Percentiles rank a stretch among this genome's conserved stretches.
These are phyloP conservation scores for Ophiostoma ips DNA, from an alignment of 2,329 filamentous ascomycete genomes.

Conservation along the genomic window DNA sequence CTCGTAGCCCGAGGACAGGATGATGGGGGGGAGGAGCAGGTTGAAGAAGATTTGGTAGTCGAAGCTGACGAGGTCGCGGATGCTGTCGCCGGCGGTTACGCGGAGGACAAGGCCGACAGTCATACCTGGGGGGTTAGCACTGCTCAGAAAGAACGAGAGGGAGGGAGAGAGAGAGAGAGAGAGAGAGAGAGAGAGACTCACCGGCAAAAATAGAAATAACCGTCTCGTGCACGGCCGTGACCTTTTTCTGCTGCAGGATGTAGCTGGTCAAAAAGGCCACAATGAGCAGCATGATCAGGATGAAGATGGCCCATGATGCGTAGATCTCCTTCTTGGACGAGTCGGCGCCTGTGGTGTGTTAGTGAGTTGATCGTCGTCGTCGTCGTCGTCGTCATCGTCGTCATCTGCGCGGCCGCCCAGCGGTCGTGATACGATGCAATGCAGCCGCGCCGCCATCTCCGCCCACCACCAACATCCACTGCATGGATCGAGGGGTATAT, in stretches of 20 bases:
- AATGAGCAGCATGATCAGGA: constrained; percentile 87
- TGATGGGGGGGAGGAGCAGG: constrained; percentile 93
- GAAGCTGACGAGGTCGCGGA: constrained; percentile 86
- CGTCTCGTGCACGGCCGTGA: constrained; percentile 94
- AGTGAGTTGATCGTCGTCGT: too few relatives aligned
- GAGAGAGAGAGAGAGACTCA: constrained; percentile 21
- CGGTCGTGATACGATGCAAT: neutral
- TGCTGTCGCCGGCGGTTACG: constrained; percentile 65
- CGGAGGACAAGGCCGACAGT: constrained; percentile 81
- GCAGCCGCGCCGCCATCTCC: constrained; percentile 8
- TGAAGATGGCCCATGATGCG: constrained; percentile 94
- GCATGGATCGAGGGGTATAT: too few relatives aligned
- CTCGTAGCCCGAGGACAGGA: constrained; percentile 92
- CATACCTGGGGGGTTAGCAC: constrained; percentile 43
- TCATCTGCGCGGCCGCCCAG: neutral
- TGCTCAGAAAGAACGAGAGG: neutral
- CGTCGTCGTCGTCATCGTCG: too few relatives aligned
- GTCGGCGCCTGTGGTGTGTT: constrained; percentile 45
- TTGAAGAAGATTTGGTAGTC: constrained; percentile 99
- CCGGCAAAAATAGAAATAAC: constrained; percentile 96
- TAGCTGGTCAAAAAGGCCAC: constrained; percentile 94
- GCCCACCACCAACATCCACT: too few relatives aligned
- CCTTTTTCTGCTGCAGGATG: constrained; percentile 88
- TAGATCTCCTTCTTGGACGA: constrained; percentile 86
- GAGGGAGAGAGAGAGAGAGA: neutral